Evolutionary conservation across 2,329 filamentous ascomycete genomes (phyloP), one percentile per base, ranked within the genome.

Genomic region (Claviceps africana): DNA sequence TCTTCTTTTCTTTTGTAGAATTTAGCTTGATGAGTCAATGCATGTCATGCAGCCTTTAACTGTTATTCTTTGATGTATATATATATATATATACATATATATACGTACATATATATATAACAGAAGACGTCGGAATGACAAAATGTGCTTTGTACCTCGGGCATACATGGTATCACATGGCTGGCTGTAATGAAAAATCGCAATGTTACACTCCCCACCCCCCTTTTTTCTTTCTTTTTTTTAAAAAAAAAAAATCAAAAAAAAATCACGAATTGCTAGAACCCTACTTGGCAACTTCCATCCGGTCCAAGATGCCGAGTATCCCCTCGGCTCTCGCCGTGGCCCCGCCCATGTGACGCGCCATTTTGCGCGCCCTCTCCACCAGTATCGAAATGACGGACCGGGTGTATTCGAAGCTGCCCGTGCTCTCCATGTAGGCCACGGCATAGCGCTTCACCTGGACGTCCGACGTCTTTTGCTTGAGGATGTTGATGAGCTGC

Each of bases 361-460:
- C 77, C 62, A 86, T 68, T 56, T 69, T 73, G 52, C 77, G 71
- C 21, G 86, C 85, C 54, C 83, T 77, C 55, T 76, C 76, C 45
- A 82, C 77, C 56, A 91, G 70, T 35, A 83, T 77, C 15, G 65
- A 63, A 10, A 90, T 67, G 1, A 88, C 86, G 49, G 78, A 73
- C 54, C 81, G 75, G 17, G 86, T 91, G 65, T 97, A 96, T 51
- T 83, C 82, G 64, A 98, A 96, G 64, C 85, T 95, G 39, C 89
- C 89, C 1, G 86, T 94, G 56, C 77, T 75, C 67, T 95, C 83
- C 88, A 98, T 95, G 65, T 95, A 95, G 46, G 76, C 75, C 21
- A 97, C 83, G 3, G 93, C 93, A 65, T 95, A 97, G 55, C 81
- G 74, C 74, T 97, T 97, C 51, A 97, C 87, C 62, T 91, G 85